Percentiles rank a stretch among this genome's conserved stretches.
Evolutionary conservation across 2,329 filamentous ascomycete species (phyloP).

Genomic region (Lizonia empirigonia): DNA sequence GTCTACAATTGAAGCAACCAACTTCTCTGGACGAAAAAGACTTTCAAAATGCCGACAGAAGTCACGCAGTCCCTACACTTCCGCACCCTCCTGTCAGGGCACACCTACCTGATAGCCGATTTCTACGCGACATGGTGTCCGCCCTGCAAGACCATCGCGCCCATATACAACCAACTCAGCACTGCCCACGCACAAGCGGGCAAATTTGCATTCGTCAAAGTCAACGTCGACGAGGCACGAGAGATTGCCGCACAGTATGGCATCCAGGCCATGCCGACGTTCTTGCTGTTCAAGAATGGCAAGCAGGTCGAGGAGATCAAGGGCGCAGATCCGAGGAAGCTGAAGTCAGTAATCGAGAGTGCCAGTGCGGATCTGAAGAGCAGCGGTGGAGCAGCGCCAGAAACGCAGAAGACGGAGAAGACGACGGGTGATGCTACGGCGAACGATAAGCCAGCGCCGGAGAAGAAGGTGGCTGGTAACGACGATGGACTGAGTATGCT

Average conservation of each 20-base stretch:
- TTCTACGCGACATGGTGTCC: conserved; percentile 63
- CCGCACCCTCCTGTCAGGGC: conserved; percentile 41
- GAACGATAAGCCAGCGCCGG: conserved; percentile 8
- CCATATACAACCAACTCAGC: conserved; percentile 59
- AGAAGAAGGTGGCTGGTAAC: conserved; percentile 42
- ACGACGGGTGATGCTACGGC: conserved; percentile 2
- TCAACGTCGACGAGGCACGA: conserved; percentile 60
- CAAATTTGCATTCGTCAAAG: conserved; percentile 59
- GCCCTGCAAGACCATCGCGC: conserved; percentile 61
- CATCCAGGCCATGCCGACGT: conserved; percentile 54
- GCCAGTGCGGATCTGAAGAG: conserved; percentile 14
- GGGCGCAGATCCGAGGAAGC: conserved; percentile 34
- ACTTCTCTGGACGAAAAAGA: background rate
- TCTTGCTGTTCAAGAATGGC: conserved; percentile 42
- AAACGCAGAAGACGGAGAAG: conserved; percentile 17
- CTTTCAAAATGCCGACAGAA: conserved; percentile 37
- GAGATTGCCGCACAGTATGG: conserved; percentile 56
- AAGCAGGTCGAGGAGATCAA: conserved; percentile 38
- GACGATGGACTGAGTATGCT: conserved; percentile 34
- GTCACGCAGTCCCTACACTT: conserved; percentile 43
- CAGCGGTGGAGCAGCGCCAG: conserved; percentile 7
- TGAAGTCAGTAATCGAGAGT: conserved; percentile 36
- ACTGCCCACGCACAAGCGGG: conserved; percentile 52
- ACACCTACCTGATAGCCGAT: conserved; percentile 55
- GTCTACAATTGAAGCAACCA: too few species aligned